Conservation (phyloP, 164 flowering plant species). For the Santalum album region DNA sequence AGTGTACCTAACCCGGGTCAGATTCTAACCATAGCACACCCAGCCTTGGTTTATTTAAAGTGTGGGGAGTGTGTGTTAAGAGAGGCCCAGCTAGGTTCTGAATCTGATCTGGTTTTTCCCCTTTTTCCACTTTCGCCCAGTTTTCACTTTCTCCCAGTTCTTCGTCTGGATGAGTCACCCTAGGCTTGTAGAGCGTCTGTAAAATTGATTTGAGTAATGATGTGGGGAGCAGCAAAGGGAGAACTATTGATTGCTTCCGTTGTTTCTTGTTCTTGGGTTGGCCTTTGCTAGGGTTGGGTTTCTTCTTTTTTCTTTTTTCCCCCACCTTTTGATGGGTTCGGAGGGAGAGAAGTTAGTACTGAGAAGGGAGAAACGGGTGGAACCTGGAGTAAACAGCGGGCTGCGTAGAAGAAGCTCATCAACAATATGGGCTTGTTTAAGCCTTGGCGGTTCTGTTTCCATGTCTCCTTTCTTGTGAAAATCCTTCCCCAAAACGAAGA, state of each 20-base stretch:
- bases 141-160: conserved; percentile 1
- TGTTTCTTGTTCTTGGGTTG: conserved; percentile 15
- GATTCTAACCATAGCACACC: conserved; percentile 39
- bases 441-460: conserved; percentile 9
- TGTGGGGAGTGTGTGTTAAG: conserved; percentile 11
- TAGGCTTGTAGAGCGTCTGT: too few species aligned
- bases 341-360: conserved; percentile 26
- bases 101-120: conserved; percentile 15
- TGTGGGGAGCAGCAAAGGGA: conserved; percentile 15
- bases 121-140: background rate
- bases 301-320: conserved; percentile 7
- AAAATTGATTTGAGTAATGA: conserved; percentile 17
- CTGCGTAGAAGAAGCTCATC: conserved; percentile 6
- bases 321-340: conserved; percentile 63
- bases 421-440: conserved; percentile 20
- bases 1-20: conserved; percentile 45
- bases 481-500: background rate
- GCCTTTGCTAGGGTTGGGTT: background rate
- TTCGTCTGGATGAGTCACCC: too few species aligned
- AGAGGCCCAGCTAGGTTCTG: conserved; percentile 28
- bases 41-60: conserved; percentile 55
- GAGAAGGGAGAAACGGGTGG: conserved; percentile 23
- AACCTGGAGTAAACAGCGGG: conserved; percentile 10
- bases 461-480: background rate
- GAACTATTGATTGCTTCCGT: conserved; percentile 4